A percentile compares a stretch with the other conserved stretches of the same genome.
Conservation (phyloP, 352 stramenopile genomes). For the Pythium aristosporum region DNA sequence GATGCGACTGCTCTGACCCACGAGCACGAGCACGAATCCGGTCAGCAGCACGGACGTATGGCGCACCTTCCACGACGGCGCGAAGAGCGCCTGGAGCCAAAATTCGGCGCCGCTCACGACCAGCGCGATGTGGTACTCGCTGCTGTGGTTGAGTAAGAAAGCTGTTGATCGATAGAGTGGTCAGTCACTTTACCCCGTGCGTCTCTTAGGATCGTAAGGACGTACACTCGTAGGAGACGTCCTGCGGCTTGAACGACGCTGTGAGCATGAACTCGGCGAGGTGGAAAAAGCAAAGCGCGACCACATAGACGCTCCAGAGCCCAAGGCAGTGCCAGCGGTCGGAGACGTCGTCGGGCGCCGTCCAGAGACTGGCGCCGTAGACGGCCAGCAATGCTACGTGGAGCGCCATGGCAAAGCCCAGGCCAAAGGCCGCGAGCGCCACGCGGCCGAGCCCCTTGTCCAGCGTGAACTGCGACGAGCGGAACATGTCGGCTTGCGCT, state of each 20-base stretch:
- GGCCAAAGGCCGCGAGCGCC: constrained; percentile 67
- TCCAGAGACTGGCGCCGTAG: constrained; percentile 16
- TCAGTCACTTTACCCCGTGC: background rate
- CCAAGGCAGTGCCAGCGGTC: constrained; percentile 50
- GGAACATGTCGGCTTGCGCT: constrained; percentile 42
- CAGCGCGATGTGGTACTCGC: constrained; percentile 86
- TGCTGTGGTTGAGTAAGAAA: constrained; percentile 91
- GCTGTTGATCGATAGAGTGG: constrained; percentile 32
- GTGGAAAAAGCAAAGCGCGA: constrained; percentile 83
- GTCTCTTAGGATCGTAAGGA: background rate
- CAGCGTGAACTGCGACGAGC: constrained; percentile 73
- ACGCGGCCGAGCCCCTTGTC: constrained; percentile 75
- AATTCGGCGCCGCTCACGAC: constrained; percentile 89
- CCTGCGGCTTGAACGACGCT: constrained; percentile 70
- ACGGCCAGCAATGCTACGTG: constrained; percentile 57
- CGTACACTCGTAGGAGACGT: constrained; percentile 82
- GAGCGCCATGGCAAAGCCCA: constrained; percentile 73
- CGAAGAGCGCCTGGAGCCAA: constrained; percentile 86
- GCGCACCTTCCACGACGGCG: constrained; percentile 67
- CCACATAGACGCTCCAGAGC: constrained; percentile 74
- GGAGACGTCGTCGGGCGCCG: constrained; percentile 20
- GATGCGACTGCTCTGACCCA: constrained; percentile 88
- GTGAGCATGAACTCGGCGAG: constrained; percentile 84
- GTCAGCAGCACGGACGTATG: constrained; percentile 50
- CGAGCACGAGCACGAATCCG: constrained; percentile 70